Base-by-base conservation (phyloP, 768 basidiomycete species). In the Agaricus bisporus region DNA sequence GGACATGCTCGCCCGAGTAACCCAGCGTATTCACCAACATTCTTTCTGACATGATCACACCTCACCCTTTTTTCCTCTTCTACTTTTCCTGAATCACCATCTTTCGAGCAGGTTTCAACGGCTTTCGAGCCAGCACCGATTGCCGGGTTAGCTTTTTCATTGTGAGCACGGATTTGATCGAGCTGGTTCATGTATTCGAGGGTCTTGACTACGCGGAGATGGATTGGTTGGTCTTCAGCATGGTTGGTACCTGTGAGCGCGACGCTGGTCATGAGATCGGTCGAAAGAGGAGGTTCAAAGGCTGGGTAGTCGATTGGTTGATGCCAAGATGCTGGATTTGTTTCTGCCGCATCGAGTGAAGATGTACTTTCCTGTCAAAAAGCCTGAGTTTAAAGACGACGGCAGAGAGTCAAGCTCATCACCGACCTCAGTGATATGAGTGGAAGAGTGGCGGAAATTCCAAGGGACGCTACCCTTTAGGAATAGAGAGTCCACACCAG, bases 181-280 rank as follows among this genome's bases (percentile, higher is more conserved):
- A 63, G 5, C 39, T 65, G 64, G 4, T 63, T 56, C 1, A 69
- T 56, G 37, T 63, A 73, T 28, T 63, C 60, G 1, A 44, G 51
- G 1, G 71, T 73, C 28, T 62, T 61, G 45, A 83, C 66, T 3
- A 97, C 81, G 29, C 87, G 77, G 45, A 98, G 74, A 69, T 99
- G 97, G 12, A 91, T 74, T 2, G 87, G 92, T 66, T 98, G 93
- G 66, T 98, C 93, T 66, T 99, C 95, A n/a, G 88, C 85, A 63
- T 98, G 95, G 64, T 95, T 95, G 14, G 95, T 98, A 0, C 89
- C 91, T 6, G 95, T 97, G 41, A 97, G 77, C 2, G 89, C 78
- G 36, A 99, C 79, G 32, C 88, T 88, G 0, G 92, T 98, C 66
- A 98, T 76, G 62, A 99, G 74, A 65, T 98, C 95, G 26, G 95